These are phyloP conservation scores for Backusella macrospora DNA, from an alignment of 192 early-diverging fungal genomes.

Conservation along the genomic window DNA sequence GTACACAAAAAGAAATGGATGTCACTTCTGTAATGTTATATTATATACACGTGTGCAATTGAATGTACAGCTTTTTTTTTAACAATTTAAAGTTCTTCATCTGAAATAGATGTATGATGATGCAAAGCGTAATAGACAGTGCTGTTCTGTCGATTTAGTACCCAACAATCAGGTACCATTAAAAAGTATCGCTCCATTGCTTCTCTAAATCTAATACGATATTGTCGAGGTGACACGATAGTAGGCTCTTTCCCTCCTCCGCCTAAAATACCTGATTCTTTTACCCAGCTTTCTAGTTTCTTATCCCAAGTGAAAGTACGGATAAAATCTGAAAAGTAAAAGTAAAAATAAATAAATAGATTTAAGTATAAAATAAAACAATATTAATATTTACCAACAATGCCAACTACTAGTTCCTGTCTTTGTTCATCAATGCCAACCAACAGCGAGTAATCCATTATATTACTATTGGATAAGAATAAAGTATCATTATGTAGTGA, in stretches of 20 bases:
- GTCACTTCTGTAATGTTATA: background rate
- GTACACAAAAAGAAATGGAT: too few species aligned
- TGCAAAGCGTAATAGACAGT: constrained; percentile 4
- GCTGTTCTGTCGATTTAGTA: constrained; percentile 22
- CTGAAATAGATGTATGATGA: constrained; percentile 6
- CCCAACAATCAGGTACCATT: constrained; percentile 74
- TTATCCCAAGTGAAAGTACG: constrained; percentile 99
- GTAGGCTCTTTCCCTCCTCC: constrained; percentile 94
- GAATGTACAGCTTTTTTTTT: background rate
- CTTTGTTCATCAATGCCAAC: constrained; percentile 89
- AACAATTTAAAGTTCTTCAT: constrained; percentile 2
- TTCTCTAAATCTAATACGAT: constrained; percentile 89
- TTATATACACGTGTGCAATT: constrained; percentile 6
- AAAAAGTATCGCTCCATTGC: constrained; percentile 94
- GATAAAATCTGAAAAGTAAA: constrained; percentile 76
- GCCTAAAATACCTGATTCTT: constrained; percentile 90
- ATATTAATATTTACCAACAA: constrained; percentile 70
- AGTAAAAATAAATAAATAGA: constrained; percentile 1
- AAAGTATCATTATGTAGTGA: constrained; percentile 94
- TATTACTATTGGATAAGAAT: constrained; percentile 90
- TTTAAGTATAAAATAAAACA: background rate
- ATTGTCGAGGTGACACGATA: constrained; percentile 94
- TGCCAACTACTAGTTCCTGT: constrained; percentile 93
- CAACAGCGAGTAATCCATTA: constrained; percentile 98
- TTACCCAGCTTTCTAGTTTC: constrained; percentile 97